A percentile compares a stretch with the other conserved stretches of the same genome.
phyloP scores from a whole-genome alignment of 768 basidiomycete genomes.

The Phaeotremella fagi region DNA sequence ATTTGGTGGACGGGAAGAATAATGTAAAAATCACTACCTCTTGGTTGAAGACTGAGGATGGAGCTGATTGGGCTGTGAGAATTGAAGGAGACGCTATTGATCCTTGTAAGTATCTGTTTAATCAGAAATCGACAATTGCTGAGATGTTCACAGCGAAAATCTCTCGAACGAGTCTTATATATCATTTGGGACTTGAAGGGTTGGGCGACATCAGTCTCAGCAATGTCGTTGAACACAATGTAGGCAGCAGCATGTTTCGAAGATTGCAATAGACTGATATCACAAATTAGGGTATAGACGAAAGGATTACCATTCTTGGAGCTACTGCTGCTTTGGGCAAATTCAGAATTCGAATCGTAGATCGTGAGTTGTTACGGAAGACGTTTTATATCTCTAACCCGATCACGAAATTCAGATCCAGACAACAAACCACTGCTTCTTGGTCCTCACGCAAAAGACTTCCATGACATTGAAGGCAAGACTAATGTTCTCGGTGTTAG shows the following conservation, averaged over 20 bases:
- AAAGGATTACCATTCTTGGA: conserved; percentile 66
- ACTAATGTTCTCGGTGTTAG: conserved; percentile 66
- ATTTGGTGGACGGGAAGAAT: conserved; percentile 72
- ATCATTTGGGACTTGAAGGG: conserved; percentile 84
- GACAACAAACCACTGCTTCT: conserved; percentile 56
- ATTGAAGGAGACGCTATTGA: conserved; percentile 27
- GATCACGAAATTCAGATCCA: conserved; percentile 52
- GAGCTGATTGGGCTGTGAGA: conserved; percentile 53
- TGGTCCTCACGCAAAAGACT: conserved; percentile 60
- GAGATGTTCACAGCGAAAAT: conserved; percentile 46
- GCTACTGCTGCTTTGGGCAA: conserved; percentile 72
- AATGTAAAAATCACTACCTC: conserved; percentile 81
- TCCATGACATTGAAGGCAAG: conserved; percentile 62
- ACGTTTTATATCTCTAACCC: neutral
- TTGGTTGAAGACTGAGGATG: conserved; percentile 72
- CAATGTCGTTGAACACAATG: conserved; percentile 1
- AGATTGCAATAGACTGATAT: neutral
- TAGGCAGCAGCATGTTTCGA: neutral
- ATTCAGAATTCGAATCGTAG: conserved; percentile 71
- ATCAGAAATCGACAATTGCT: no score
- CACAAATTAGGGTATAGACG: conserved; percentile 62
- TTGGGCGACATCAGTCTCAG: conserved; percentile 76
- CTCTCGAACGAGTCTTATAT: conserved; percentile 70
- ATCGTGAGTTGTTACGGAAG: conserved; percentile 55
- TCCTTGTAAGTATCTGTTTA: conserved; percentile 12